These are phyloP conservation scores for Nothophoma quercina DNA, from an alignment of 2,329 filamentous ascomycete species.

Conservation along the genomic window DNA sequence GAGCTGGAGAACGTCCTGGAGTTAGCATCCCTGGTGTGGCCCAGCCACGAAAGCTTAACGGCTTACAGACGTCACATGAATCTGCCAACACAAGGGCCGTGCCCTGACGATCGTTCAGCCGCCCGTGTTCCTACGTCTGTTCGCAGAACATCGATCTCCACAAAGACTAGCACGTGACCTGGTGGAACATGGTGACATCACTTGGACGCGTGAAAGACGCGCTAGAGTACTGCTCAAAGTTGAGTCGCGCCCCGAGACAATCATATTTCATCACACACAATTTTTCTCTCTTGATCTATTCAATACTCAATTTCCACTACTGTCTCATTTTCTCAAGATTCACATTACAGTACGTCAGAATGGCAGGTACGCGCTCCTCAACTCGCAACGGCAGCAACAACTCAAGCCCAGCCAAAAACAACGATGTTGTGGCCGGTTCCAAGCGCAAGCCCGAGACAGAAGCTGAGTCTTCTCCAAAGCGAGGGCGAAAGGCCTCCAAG, in stretches of 20 bases:
- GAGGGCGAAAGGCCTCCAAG: conserved; percentile 52
- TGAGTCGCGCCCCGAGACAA: conserved; percentile 5
- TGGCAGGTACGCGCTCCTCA: conserved; percentile 42
- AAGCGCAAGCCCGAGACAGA: conserved; percentile 52
- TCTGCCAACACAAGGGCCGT: background rate
- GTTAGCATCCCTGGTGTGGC: background rate
- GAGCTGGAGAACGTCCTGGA: too few relatives aligned
- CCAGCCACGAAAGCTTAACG: background rate
- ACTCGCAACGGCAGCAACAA: conserved; percentile 24
- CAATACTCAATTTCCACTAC: background rate
- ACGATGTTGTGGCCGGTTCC: conserved; percentile 44
- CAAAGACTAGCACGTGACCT: background rate
- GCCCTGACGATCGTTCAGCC: background rate
- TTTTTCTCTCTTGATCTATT: background rate
- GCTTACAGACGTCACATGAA: background rate
- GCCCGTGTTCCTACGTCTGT: background rate
- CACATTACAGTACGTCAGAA: conserved; percentile 16
- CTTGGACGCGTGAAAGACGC: conserved; percentile 9
- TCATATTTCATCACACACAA: background rate
- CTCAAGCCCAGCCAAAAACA: conserved; percentile 33
- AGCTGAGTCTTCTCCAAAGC: conserved; percentile 50
- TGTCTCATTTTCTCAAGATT: background rate
- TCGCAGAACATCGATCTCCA: background rate
- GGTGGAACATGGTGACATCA: conserved; percentile 5
- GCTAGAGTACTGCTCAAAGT: conserved; percentile 15